Percentiles rank a stretch among this genome's conserved stretches.
Evolutionary conservation across 2,329 filamentous ascomycete genomes (phyloP).

Genomic region (Metarhizium sp.): DNA sequence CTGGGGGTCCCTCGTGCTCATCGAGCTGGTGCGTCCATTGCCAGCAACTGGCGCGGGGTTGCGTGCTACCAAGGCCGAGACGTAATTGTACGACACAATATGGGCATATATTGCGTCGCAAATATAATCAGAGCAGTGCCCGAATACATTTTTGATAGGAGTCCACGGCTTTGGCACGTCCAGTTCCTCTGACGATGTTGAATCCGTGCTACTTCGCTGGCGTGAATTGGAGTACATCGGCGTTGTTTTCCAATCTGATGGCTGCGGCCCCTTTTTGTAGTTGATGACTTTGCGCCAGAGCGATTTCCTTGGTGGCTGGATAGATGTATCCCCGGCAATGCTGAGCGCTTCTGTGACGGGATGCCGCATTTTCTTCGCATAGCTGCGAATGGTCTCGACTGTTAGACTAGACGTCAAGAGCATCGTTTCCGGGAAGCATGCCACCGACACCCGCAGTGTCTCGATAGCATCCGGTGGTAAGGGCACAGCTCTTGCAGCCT

Average conservation of each 20-base stretch:
- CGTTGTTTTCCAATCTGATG: background rate
- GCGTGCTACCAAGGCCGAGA: conserved; percentile 25
- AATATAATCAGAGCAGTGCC: conserved; percentile 40
- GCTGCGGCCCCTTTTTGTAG: conserved; percentile 14
- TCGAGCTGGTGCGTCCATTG: conserved; percentile 8
- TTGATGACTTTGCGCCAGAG: conserved; percentile 28
- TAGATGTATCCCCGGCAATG: conserved; percentile 11
- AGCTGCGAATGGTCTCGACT: conserved; percentile 47
- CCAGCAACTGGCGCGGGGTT: conserved; percentile 9
- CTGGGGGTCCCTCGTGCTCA: conserved; percentile 14
- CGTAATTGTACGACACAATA: conserved; percentile 50
- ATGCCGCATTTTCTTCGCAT: conserved; percentile 44
- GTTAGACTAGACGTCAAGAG: conserved; percentile 44
- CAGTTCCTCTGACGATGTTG: conserved; percentile 9
- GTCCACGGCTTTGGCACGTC: conserved; percentile 28
- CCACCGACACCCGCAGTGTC: conserved; percentile 41
- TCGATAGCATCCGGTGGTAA: conserved; percentile 45
- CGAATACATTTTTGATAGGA: conserved; percentile 42
- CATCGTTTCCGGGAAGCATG: conserved; percentile 52
- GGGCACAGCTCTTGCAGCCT: conserved; percentile 31
- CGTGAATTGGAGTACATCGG: conserved; percentile 1
- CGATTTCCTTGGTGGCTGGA: conserved; percentile 16
- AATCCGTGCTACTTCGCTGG: conserved; percentile 5
- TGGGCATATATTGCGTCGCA: conserved; percentile 52
- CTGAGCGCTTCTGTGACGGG: conserved; percentile 16